Percentiles rank a stretch among this genome's conserved stretches.
Evolutionary conservation across 805 yeast species (phyloP).

Genomic region (Barnettozyma sucrosica): DNA sequence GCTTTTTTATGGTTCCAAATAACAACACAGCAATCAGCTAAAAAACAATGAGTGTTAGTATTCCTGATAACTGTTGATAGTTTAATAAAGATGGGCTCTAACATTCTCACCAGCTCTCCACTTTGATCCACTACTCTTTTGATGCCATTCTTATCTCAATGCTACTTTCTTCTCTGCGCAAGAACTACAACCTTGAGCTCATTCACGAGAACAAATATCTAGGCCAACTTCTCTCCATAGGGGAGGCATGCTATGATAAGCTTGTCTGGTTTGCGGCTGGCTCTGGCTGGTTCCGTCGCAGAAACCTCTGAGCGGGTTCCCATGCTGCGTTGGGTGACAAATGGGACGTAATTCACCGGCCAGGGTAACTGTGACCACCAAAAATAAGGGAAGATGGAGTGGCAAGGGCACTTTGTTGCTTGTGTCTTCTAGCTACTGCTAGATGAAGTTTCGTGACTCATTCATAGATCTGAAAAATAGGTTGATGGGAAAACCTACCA

Average conservation of each 20-base stretch:
- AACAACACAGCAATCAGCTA: background rate
- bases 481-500: background rate
- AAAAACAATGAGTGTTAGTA: constrained; percentile 4
- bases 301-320: background rate
- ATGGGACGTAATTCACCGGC: constrained; percentile 4
- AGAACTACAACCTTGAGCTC: constrained; percentile 7
- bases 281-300: constrained; percentile 8
- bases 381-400: background rate
- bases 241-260: constrained; percentile 7
- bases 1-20: background rate
- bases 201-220: constrained; percentile 2
- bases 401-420: background rate
- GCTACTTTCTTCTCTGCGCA: constrained; percentile 7
- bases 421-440: background rate
- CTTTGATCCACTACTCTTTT: constrained; percentile 4
- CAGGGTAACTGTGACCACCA: background rate
- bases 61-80: background rate
- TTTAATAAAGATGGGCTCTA: background rate
- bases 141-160: constrained; percentile 7
- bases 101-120: background rate
- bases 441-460: constrained; percentile 1
- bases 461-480: background rate
- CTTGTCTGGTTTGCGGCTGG: constrained; percentile 8
- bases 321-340: background rate
- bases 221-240: constrained; percentile 1